Base-by-base conservation (phyloP, 148 eudicot species). In the Amaranthus hypochondriacus region DNA sequence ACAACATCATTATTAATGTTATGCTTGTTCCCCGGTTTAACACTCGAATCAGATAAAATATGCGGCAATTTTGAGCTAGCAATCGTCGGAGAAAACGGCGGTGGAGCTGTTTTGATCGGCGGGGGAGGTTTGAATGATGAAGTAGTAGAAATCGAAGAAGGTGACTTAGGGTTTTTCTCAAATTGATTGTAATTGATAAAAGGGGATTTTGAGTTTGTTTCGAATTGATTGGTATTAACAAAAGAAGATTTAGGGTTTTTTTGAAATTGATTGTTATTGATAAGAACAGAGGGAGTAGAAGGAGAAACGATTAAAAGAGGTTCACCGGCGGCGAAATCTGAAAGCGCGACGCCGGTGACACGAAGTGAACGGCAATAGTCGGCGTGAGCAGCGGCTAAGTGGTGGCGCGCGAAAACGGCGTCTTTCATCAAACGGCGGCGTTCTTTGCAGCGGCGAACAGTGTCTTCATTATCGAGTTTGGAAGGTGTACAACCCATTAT, bases 401-500 rank as follows among this genome's bases (percentile, higher is more conserved):
- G 96, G 86, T 92, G 99, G 84, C 99, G 97, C 43, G 97, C 84
- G 78, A 61, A 82, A 80, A 95, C 97, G 42, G 97, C 94, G 15
- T 87, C 97, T 56, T 92, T 90, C 61, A 92, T 92, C 2, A 90
- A 76, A 50, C 94, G 93, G 62, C 99, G 91, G 0, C 99, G 93
- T 53, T 95, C 97, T 78, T 89, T 92, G 86, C 97, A 95, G n/a
- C 97, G 90, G 18, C 99, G 87, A 56, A 95, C 99, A 0, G 96
- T 90, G 85, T 95, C 98, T 76, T 95, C 99, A 83, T 90, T 89
- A 80, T 89, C 96, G 4, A 95, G 89, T 71, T 92, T 95, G 9
- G 99, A 95, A 15, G 92, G 89, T 49, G 94, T 70, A 78, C 99
- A 95, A 5, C 99, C 99, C 97, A 89, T 89, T 44, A 2, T 11